Evolutionary conservation across 441 rosid genomes (phyloP), one percentile per base, ranked within the genome.

Genomic region (Aleurites moluccanus): DNA sequence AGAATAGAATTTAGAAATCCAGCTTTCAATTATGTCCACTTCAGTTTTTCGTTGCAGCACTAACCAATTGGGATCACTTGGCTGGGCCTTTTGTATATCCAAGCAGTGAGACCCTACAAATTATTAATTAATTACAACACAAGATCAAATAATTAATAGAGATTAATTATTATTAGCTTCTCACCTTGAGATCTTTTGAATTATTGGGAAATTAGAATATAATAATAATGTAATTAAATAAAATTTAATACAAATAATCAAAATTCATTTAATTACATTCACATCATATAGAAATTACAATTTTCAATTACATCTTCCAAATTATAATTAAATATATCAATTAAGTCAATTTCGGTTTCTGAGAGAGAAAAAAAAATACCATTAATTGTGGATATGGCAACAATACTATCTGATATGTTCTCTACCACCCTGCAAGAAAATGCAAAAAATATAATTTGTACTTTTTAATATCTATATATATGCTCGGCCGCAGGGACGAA

Each of bases 371-470:
- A 49, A 28, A 10, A 6, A 57, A n/a, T 78, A 86, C 91, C 88
- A 20, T 86, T 82, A 6, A 33, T 50, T 50, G 92, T 78, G 40
- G 45, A 63, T 20, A 89, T 78, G 20, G 91, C 88, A 67, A 82
- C 66, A 28, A 89, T 27, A 73, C 78, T 83, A 6, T 86, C 88
- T 27, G 95, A 87, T 68, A 88, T 83, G 84, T 85, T 80, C 63
- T 85, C 82, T 80, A 88, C 74, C n/a, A 90, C 82, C 80, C 95
- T 90, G 75, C 16, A 69, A 75, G 0, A 28, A 23, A 6, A 23
- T 21, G 52, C 2, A 9, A 25, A 62, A 14, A 40, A 28, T 27
- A 28, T 27, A 21, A 33, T 20, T 69, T 57, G 13, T 52, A 50
- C 4, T 5, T 4, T 5, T 20, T 44, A 44, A 44, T 44, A 35